A percentile compares a stretch with the other conserved stretches of the same genome.
Evolutionary conservation across 139 green algal genomes (phyloP).

Genomic region (Zygnema circumcarinatum): DNA sequence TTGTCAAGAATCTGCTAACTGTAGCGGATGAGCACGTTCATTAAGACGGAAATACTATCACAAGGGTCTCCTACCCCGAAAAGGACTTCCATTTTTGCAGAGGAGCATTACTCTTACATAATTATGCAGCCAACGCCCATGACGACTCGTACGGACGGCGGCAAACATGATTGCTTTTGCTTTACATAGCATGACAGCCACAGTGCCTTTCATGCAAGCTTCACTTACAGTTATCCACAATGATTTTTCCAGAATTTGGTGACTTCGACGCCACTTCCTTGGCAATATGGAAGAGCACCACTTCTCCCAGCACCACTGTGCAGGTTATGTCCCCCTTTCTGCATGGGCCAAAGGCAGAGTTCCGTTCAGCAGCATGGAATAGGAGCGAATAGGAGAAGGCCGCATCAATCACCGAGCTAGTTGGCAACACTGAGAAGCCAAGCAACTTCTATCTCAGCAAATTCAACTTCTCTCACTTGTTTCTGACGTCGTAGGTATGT

Average conservation of each 20-base stretch:
- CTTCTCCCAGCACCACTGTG: slow-evolving; percentile 84
- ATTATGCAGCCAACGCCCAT: too few relatives aligned
- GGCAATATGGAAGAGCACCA: slow-evolving; percentile 83
- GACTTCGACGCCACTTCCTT: slow-evolving; percentile 61
- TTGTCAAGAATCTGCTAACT: too few relatives aligned
- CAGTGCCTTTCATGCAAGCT: too few relatives aligned
- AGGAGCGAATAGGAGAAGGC: not conserved
- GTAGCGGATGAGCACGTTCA: too few relatives aligned
- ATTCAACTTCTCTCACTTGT: slow-evolving; percentile 56
- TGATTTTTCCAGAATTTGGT: slow-evolving; percentile 31
- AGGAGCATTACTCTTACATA: too few relatives aligned
- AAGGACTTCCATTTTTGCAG: too few relatives aligned
- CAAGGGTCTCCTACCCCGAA: too few relatives aligned
- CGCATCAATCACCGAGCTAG: not conserved
- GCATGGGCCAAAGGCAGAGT: too few relatives aligned
- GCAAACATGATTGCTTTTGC: too few relatives aligned
- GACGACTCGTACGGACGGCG: too few relatives aligned
- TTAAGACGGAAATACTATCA: too few relatives aligned
- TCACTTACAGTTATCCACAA: slow-evolving; percentile 35
- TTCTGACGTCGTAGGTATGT: slow-evolving; percentile 72
- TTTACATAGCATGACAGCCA: too few relatives aligned
- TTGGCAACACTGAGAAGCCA: not conserved
- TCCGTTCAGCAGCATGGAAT: not conserved
- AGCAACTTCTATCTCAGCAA: not conserved
- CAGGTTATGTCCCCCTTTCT: slow-evolving; percentile 61